These are phyloP conservation scores for Taxillus chinensis DNA, from an alignment of 164 flowering plant species.

Conservation along the genomic window DNA sequence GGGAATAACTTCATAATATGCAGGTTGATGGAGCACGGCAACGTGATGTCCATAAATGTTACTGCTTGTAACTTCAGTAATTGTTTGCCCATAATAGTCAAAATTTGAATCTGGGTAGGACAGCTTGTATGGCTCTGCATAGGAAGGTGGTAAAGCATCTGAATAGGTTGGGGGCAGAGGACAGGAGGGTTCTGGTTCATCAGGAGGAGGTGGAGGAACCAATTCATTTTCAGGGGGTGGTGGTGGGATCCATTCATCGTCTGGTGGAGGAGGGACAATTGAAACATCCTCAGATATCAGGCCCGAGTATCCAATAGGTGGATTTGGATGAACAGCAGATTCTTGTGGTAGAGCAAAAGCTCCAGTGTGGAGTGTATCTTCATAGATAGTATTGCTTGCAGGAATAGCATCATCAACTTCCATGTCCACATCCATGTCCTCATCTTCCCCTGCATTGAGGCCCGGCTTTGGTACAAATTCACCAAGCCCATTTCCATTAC, in stretches of 20 bases:
- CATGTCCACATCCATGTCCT: conserved; percentile 97
- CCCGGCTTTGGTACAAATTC: conserved; percentile 11
- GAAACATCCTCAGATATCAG: conserved; percentile 17
- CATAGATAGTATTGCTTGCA: conserved; percentile 8
- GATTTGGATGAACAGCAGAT: conserved; percentile 14
- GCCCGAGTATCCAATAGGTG: conserved; percentile 14
- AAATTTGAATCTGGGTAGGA: conserved; percentile 31
- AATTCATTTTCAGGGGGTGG: conserved; percentile 84
- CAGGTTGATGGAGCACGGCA: conserved; percentile 25
- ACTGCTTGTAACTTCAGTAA: conserved; percentile 23
- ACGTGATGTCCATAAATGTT: conserved; percentile 41
- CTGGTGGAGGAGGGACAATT: conserved; percentile 61
- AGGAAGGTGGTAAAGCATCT: conserved; percentile 33
- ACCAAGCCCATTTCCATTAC: conserved; percentile 9
- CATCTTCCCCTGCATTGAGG: conserved; percentile 39
- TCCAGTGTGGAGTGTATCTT: conserved; percentile 9
- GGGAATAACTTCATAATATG: conserved; percentile 38
- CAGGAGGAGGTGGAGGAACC: conserved; percentile 86
- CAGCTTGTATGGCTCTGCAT: conserved; percentile 34
- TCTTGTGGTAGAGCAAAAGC: conserved; percentile 15
- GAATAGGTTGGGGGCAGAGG: conserved; percentile 31
- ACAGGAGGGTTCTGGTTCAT: conserved; percentile 39
- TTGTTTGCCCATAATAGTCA: conserved; percentile 45
- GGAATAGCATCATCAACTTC: conserved; percentile 70
- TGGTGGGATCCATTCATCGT: conserved; percentile 86